Base-by-base conservation (phyloP, 1,284 basidiomycete genomes). In the Rhizoctonia solani region DNA sequence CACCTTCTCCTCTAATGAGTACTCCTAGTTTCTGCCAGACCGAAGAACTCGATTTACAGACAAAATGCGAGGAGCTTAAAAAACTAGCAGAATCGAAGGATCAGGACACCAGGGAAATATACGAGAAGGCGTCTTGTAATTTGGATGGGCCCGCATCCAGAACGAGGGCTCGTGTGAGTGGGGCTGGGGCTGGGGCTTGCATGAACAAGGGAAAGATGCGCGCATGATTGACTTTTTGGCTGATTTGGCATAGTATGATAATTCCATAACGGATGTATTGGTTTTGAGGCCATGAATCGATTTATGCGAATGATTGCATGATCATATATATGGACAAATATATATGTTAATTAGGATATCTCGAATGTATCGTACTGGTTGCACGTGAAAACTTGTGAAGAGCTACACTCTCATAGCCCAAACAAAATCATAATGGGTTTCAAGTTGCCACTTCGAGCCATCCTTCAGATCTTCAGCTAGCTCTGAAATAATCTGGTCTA, bases 121-220 rank as follows among this genome's bases (percentile, higher is more conserved):
- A 11, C 2, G 25, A 16, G 46, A 47, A 34, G n/a, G 29, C 47
- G 21, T 11, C 27, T 5, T 29, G 3, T 16, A 50, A 46, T 39
- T 39, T 16, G 37, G 47, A 37, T 41, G 58, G 58, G 3, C 58
- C 58, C 4, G 58, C 58, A 5, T 50, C 47, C 8, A 39, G 58
- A 47, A 63, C 58, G 4, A 63, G 58, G 58, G 58, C 58, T 30
- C 47, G 47, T 8, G 32, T 52, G 13, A 52, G 23, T n/a, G n/a
- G n/a, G n/a, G n/a, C n/a, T 41, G 47, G 32, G 16, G 47, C 39
- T 14, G 34, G 37, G 16, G 34, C 30, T 19, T 25, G n/a, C 11
- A 19, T 4, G 29, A 32, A n/a, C n/a, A 59, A 59, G 19, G 44
- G 47, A 21, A 63, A 63, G 21, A 34, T 46, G 13, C 58, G 58